These are phyloP conservation scores for Brassica nigra DNA, from an alignment of 345 rosid genomes.

Conservation along the genomic window DNA sequence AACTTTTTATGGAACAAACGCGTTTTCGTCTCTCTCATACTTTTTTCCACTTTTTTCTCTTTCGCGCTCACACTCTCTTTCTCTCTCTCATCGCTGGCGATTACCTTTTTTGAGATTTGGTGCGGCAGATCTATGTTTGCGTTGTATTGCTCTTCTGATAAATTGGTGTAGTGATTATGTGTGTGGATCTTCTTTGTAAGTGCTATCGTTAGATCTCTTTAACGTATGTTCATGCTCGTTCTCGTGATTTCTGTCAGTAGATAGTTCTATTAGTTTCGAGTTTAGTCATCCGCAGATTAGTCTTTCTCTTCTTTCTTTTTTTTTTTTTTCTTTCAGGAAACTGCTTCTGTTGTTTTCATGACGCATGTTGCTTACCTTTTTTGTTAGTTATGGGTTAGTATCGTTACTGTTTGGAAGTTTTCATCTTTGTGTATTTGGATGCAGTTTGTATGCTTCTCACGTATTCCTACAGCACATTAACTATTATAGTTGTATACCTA, in stretches of 20 bases:
- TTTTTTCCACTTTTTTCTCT: background rate
- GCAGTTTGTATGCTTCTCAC: slow-evolving; percentile 26
- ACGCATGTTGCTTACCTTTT: background rate
- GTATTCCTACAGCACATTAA: background rate
- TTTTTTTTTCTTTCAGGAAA: background rate
- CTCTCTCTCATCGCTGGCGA: slow-evolving; percentile 17
- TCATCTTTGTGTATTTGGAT: slow-evolving; percentile 1
- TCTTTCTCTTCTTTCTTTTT: background rate
- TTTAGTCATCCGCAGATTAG: slow-evolving; percentile 3
- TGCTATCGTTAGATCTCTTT: slow-evolving; percentile 30
- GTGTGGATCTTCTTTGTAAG: slow-evolving; percentile 60
- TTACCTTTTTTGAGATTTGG: slow-evolving; percentile 21
- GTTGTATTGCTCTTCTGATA: slow-evolving; percentile 35
- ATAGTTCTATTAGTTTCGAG: background rate
- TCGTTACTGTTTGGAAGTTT: background rate
- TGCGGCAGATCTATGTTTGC: slow-evolving; percentile 41
- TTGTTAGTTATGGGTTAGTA: background rate
- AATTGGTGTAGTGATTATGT: slow-evolving; percentile 49
- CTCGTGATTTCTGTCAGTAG: background rate
- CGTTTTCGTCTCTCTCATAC: slow-evolving; percentile 30
- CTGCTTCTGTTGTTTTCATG: background rate
- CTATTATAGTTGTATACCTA: background rate
- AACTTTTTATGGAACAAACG: slow-evolving; percentile 11
- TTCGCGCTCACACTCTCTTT: background rate
- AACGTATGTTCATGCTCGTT: background rate